Evolutionary conservation across 116 monocot species (phyloP), one percentile per base, ranked within the genome.

Genomic region (Zostera marina): DNA sequence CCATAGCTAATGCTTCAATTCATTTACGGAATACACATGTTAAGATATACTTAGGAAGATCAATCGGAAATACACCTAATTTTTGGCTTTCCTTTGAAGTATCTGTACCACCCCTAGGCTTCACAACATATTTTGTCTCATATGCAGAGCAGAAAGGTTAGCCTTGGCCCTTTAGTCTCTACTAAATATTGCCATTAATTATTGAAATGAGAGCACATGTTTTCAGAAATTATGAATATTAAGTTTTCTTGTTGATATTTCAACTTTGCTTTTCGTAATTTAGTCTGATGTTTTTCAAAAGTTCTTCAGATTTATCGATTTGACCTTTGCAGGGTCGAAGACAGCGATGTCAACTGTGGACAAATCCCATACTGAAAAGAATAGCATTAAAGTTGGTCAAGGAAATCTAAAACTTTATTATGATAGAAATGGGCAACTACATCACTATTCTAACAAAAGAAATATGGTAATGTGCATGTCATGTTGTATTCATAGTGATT

Each of bases 71-170:
- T 32, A 62, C 32, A 0, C 84, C 94, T 16, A 81, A 79, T 66
- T 84, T 65, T 82, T 94, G 84, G 84, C 88, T 94, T 53, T 73
- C 61, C 24, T 88, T 94, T 71, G 58, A 73, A 14, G 94, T 80
- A 20, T 84, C 88, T 67, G 70, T 82, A 56, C 88, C 94, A 26
- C 84, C 94, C 69, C 74, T 94, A 68, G 94, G 94, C 54, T 94
- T 88, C 67, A 88, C 43, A 58, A 81, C 88, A 40, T 94, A 94
- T 59, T 66, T 82, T 24, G 48, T 94, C 16, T 84, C 88, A 52
- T 68, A 58, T 58, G 64, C 77, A 19, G 63, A 65, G 56, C 40
- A 69, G 38, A 47, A 65, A 73, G 85, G 94, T 94, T 46, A 62
- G 16, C 39, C 56, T 26, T 11, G 9, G 11, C 13, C 2, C 11